These are phyloP conservation scores for Calophaca sinica DNA, from an alignment of 306 rosid genomes.

Conservation along the genomic window DNA sequence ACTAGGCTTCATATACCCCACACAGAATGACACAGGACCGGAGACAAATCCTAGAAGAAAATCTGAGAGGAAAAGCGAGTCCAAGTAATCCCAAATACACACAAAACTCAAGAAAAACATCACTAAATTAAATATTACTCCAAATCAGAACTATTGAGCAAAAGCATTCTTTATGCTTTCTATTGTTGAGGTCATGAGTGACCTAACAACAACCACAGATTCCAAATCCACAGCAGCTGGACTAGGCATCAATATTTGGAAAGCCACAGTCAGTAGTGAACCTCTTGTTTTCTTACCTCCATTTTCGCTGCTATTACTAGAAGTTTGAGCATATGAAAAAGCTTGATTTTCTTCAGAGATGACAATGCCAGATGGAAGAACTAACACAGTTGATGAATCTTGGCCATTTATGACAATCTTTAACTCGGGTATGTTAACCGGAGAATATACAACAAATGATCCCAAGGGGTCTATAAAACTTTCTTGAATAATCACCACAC, in stretches of 20 bases:
- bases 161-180: not conserved
- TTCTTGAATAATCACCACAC: conserved; percentile 68
- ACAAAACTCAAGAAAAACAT: no score
- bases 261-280: not conserved
- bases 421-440: conserved; percentile 47
- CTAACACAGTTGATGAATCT: conserved; percentile 44
- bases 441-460: conserved; percentile 58
- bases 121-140: not conserved
- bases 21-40: no score
- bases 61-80: no score
- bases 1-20: no score
- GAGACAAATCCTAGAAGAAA: no score
- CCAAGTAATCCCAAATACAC: no score
- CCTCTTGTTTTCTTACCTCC: not conserved
- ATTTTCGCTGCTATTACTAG: not conserved
- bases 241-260: not conserved
- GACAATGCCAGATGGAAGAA: conserved; percentile 71
- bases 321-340: not conserved
- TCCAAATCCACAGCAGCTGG: not conserved
- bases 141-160: not conserved
- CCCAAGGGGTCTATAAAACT: conserved; percentile 56
- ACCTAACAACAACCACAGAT: not conserved
- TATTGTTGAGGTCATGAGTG: not conserved
- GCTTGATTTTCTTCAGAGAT: conserved; percentile 50
- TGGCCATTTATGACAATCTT: conserved; percentile 12